Base-by-base conservation (phyloP, 2,329 filamentous ascomycete genomes). In the Ceratocystis alfenasii region DNA sequence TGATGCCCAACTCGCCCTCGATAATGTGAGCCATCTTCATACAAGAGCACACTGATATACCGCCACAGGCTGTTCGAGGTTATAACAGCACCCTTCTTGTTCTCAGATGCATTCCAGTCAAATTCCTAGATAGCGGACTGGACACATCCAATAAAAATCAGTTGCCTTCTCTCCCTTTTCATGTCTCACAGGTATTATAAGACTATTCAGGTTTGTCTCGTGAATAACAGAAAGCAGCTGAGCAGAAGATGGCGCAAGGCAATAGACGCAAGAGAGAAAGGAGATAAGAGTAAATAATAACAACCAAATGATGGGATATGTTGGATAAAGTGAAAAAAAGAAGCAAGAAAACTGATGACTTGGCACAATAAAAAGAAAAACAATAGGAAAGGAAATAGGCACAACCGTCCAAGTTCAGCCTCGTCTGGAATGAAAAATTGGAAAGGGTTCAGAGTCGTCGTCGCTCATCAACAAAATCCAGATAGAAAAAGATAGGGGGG, bases 371-470 rank as follows among this genome's bases (percentile, higher is more conserved):
- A 70, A 8, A 15, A 53, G 53, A 22, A 53, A 64, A 36, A 60
- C 69, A 5, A 57, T 17, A 62, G 7, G 33, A 46, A 64, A 64
- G 41, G n/a, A 65, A 69, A 17, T 25, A 53, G 61, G 41, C 55
- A 61, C 65, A 62, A 63, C 59, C 57, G 30, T 36, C 25, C 59
- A 55, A 15, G 17, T 59, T 67, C 63, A 68, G 50, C 45, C 63
- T 61, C 44, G 53, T 48, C 28, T 22, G 57, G 41, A 65, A 46
- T 67, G 63, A 63, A 67, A 62, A 62, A 64, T 67, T 62, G 63
- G 62, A 50, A n/a, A 59, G 53, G 53, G 53, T 59, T 67, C 66
- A 63, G 66, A 65, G 59, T 65, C 66, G 59, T 65, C 66, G 48
- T 65, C 57, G 63, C 59, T 67, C 59, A 45, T 68, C 60, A 66